Percentiles rank a stretch among this genome's conserved stretches.
Conservation (phyloP, 78 protist genomes). For the Ministeria vibrans region DNA sequence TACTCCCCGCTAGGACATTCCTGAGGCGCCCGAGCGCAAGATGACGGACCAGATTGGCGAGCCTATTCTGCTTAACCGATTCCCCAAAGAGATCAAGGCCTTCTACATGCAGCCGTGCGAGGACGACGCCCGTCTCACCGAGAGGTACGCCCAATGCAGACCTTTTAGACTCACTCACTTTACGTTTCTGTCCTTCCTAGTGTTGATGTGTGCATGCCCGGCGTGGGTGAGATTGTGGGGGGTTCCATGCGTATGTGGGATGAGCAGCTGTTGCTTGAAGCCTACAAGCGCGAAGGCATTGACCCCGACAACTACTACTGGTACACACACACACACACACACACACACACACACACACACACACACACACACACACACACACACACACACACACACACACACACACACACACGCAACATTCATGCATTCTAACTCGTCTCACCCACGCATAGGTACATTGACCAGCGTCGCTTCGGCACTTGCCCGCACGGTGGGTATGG, state of each 20-base stretch:
- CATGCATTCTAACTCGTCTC: too few relatives aligned
- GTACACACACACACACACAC: conserved; percentile 47
- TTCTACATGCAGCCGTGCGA: conserved; percentile 85
- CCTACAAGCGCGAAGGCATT: conserved; percentile 69
- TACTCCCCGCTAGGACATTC: conserved; percentile 65
- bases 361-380: neutral
- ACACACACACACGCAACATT: neutral
- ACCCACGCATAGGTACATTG: conserved; percentile 39
- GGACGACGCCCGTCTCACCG: conserved; percentile 63
- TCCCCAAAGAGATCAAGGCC: conserved; percentile 90
- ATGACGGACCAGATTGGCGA: conserved; percentile 86
- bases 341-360: neutral
- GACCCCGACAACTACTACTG: conserved; percentile 88
- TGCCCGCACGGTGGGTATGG: conserved; percentile 96
- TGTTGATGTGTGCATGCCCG: conserved; percentile 83
- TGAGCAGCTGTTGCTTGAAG: conserved; percentile 54
- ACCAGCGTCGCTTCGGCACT: conserved; percentile 88
- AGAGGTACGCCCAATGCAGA: too few relatives aligned
- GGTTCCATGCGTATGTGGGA: conserved; percentile 83
- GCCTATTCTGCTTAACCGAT: conserved; percentile 81
- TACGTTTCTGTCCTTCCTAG: too few relatives aligned
- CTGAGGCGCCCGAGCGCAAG: conserved; percentile 89
- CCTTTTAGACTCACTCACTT: too few relatives aligned
- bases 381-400: neutral
- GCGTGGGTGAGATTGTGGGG: conserved; percentile 97